Base-by-base conservation (phyloP, 1,284 basidiomycete species). In the Cutaneotrichosporon daszewskae region DNA sequence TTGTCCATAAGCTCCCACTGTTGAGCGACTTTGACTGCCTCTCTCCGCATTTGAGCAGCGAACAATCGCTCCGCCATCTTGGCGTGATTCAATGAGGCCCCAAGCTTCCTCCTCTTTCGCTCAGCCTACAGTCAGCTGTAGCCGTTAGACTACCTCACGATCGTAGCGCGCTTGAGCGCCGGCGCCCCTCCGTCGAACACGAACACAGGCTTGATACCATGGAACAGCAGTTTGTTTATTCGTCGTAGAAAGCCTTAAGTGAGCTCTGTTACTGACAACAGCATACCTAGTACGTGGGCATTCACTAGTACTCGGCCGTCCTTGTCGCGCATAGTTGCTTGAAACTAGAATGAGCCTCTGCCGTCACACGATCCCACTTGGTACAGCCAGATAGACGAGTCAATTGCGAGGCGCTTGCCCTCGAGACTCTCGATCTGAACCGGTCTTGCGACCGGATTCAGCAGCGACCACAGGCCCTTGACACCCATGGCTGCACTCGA, bases 301-400 rank as follows among this genome's bases (percentile, higher is more conserved):
- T 97, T 97, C 47, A 85, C 79, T 29, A 99, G 74, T 10, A 81
- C 88, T 19, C 83, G 80, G 13, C 95, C 95, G 48, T 97, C 89
- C 64, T 90, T 94, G 72, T 95, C 92, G 22, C 95, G 82, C 92
- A 98, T 97, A 2, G 95, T 97, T 28, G 92, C 92, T 73, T 95
- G 91, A 62, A 96, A 96, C 72, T 96, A 85, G 16, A 0, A 17
- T 45, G 17, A 49, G 32, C 26, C 22, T 8, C 23, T n/a, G 8
- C 6, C 10, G 11, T 13, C 13, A 25, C 22, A 10, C 4, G 3
- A 24, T 7, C 61, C 28, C 20, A 71, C 71, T 49, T 72, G 71
- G 43, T 99, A 98, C 49, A 99, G 84, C 95, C 95, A 99, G 57
- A 99, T 96, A 54, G 90, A 96, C 3, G 91, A 96, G 73, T 99